Evolutionary conservation across 108 stramenopile species (phyloP), one percentile per base, ranked within the genome.

Genomic region (Nannochloropsis granulata): DNA sequence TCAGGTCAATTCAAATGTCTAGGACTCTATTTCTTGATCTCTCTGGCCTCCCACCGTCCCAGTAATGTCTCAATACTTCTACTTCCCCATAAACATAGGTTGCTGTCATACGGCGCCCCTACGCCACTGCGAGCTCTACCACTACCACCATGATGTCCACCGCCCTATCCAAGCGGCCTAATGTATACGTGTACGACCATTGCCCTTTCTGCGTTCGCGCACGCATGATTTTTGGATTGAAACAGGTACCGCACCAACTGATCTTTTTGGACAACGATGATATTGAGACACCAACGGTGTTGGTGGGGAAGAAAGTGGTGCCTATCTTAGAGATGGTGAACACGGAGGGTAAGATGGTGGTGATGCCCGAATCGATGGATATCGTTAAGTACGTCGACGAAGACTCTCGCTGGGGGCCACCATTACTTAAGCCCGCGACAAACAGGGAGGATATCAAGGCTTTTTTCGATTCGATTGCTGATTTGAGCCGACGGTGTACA

Each of bases 181-280:
- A 81, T 43, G 83, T 98, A 0, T 97, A 95, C 89, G 94, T 95
- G 12, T 98, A 98, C 91, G 97, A 98, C 85, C 97, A 98, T 83
- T 98, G 97, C 85, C 97, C 97, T 43, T 98, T 95, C 86, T 98
- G 97, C 86, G 95, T 96, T 24, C 94, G 97, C 19, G 95, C 95
- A 24, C 93, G 97, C 25, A 86, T 98, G 16, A 95, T 95, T 34
- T 82, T 98, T 80, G 97, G 97, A 25, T 84, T 96, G 85, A 98
- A 97, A 87, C 94, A 94, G 86, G 89, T 97, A 81, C 94, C 94
- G 86, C 95, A 96, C 84, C 92, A 92, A 42, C 43, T 95, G 42
- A 80, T 92, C 26, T 98, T 96, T 85, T 83, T 98, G 84, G 94
- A 94, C 13, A 98, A 98, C 88, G 97, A 98, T 85, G 96, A 98